Percentiles rank a stretch among this genome's conserved stretches.
phyloP scores from a whole-genome alignment of 140 eudicot genomes.

The Oenanthe javanica region DNA sequence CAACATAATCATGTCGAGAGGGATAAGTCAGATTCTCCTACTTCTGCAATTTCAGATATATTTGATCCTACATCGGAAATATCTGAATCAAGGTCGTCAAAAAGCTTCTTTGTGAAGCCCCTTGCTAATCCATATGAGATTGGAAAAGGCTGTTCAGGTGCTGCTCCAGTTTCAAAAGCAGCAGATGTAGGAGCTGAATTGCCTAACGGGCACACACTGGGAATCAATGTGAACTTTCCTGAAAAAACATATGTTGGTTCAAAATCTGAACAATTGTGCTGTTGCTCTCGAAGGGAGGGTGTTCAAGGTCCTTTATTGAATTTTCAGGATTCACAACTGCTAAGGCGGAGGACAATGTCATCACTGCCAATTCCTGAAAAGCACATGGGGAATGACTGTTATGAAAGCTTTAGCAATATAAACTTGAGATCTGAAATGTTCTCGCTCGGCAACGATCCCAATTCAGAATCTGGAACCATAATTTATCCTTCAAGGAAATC shows the following conservation, averaged over 20 bases:
- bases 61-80: conserved; percentile 38
- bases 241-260: conserved; percentile 24
- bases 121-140: conserved; percentile 12
- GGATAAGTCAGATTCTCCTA: conserved; percentile 55
- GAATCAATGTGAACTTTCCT: conserved; percentile 18
- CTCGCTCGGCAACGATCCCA: conserved; percentile 14
- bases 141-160: conserved; percentile 11
- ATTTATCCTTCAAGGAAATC: conserved; percentile 4
- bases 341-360: conserved; percentile 24
- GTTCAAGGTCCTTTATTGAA: conserved; percentile 25
- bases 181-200: conserved; percentile 11
- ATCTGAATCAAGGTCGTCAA: conserved; percentile 27
- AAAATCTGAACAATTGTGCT: conserved; percentile 53
- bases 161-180: conserved; percentile 10
- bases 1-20: conserved; percentile 33
- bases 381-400: conserved; percentile 7
- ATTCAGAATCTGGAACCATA: conserved; percentile 21
- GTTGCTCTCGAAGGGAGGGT: conserved; percentile 62
- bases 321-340: conserved; percentile 37
- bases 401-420: conserved; percentile 4
- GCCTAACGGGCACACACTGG: conserved; percentile 10
- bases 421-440: conserved; percentile 21
- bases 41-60: conserved; percentile 37
- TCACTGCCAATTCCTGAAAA: conserved; percentile 14
- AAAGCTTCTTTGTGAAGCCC: conserved; percentile 13